Evolutionary conservation across 2,329 filamentous ascomycete genomes (phyloP).

Genomic region (Cercospora zeae-maydis): DNA sequence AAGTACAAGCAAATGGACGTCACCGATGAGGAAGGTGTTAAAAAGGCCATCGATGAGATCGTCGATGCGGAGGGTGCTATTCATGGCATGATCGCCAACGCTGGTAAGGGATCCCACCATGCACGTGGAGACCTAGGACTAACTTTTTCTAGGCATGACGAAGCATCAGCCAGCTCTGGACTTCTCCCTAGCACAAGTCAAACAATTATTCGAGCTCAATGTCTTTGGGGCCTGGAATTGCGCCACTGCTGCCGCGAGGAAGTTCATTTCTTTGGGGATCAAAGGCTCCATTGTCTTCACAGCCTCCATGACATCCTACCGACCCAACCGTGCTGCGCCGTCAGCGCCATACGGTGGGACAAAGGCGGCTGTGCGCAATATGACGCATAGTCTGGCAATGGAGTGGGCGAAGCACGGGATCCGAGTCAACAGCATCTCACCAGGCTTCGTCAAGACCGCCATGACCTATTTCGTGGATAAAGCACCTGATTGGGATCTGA

Average conservation of each 20-base stretch:
- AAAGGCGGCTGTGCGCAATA: conserved; percentile 44
- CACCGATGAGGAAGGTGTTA: conserved; percentile 29
- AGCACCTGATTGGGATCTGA: conserved; percentile 50
- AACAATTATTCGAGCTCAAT: conserved; percentile 37
- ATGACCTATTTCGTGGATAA: conserved; percentile 52
- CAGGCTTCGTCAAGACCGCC: conserved; percentile 36
- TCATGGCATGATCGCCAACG: conserved; percentile 32
- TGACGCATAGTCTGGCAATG: conserved; percentile 40
- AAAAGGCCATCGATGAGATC: conserved; percentile 30
- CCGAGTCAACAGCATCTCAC: conserved; percentile 35
- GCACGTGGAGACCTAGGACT: not conserved
- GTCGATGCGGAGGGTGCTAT: conserved; percentile 28
- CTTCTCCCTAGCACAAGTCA: conserved; percentile 32
- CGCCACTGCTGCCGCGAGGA: conserved; percentile 42
- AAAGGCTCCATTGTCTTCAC: conserved; percentile 49
- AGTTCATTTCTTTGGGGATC: conserved; percentile 46
- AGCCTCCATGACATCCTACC: conserved; percentile 47
- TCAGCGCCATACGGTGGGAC: conserved; percentile 43
- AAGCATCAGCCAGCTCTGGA: conserved; percentile 35
- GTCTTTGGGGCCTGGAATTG: conserved; percentile 48
- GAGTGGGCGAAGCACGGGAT: conserved; percentile 37
- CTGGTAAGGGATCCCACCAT: conserved; percentile 2
- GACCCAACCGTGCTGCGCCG: conserved; percentile 40
- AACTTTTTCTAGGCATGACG: conserved; percentile 26
- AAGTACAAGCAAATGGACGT: conserved; percentile 35